These are phyloP conservation scores for Hawksworthiomyces lignivorus DNA, from an alignment of 2,329 filamentous ascomycete species.

Conservation along the genomic window DNA sequence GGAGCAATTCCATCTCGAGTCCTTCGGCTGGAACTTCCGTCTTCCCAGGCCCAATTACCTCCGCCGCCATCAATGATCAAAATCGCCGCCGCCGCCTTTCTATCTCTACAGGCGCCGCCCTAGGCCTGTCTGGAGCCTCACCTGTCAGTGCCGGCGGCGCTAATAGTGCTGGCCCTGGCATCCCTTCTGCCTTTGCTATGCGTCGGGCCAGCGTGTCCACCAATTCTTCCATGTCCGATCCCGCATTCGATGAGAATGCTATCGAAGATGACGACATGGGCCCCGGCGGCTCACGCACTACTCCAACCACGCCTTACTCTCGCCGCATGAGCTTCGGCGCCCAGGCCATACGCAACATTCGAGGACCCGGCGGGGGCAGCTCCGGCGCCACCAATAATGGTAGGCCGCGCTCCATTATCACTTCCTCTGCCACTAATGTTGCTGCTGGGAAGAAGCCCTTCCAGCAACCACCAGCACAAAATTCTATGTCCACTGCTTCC, in stretches of 20 bases:
- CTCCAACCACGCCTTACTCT: slow-evolving; percentile 65
- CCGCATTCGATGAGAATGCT: slow-evolving; percentile 63
- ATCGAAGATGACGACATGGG: slow-evolving; percentile 60
- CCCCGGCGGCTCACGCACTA: slow-evolving; percentile 42
- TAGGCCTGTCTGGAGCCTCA: slow-evolving; percentile 65
- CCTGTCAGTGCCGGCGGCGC: slow-evolving; percentile 37
- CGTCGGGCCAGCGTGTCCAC: slow-evolving; percentile 65
- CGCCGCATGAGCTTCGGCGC: slow-evolving; percentile 87
- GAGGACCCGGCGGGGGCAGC: slow-evolving; percentile 30
- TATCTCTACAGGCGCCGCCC: slow-evolving; percentile 47
- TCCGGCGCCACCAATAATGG: slow-evolving; percentile 47
- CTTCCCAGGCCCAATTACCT: slow-evolving; percentile 36
- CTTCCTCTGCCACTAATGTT: slow-evolving; percentile 23
- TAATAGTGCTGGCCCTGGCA: background rate
- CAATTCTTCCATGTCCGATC: slow-evolving; percentile 34
- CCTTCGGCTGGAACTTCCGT: slow-evolving; percentile 32
- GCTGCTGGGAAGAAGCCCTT: background rate
- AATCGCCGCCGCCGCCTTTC: slow-evolving; percentile 61
- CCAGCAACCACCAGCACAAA: background rate
- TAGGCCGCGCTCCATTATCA: slow-evolving; percentile 40
- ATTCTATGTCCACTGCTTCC: background rate
- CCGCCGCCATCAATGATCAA: slow-evolving; percentile 43
- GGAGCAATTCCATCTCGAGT: slow-evolving; percentile 44
- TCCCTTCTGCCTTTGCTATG: slow-evolving; percentile 37
- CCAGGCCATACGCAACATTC: slow-evolving; percentile 66